A percentile compares a stretch with the other conserved stretches of the same genome.
Evolutionary conservation across 768 basidiomycete species (phyloP).

Genomic region (Tricholoma sp.): DNA sequence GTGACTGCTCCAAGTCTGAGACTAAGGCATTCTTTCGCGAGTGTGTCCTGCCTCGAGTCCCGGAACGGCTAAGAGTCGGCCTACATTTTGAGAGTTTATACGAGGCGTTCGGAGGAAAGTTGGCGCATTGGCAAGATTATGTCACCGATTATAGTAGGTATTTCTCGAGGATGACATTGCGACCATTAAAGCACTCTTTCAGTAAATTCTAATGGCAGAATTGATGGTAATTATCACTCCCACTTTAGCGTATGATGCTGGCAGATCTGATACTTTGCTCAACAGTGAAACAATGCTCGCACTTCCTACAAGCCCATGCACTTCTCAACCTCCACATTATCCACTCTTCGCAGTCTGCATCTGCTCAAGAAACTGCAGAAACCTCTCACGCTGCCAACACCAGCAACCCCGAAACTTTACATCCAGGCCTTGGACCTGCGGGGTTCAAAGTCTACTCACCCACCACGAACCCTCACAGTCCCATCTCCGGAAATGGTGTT

Average conservation of each 20-base stretch:
- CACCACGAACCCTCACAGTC: conserved; percentile 28
- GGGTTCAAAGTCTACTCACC: conserved; percentile 59
- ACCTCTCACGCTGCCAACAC: conserved; percentile 30
- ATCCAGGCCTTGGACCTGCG: conserved; percentile 54
- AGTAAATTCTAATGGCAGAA: conserved; percentile 72
- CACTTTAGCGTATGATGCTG: background rate
- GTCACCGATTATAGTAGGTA: conserved; percentile 63
- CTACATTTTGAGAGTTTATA: conserved; percentile 71
- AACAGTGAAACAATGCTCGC: conserved; percentile 71
- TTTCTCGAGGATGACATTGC: conserved; percentile 1
- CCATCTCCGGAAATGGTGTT: conserved; percentile 12
- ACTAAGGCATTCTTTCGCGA: conserved; percentile 63
- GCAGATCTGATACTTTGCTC: conserved; percentile 2
- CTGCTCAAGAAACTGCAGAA: conserved; percentile 25
- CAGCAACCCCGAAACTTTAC: conserved; percentile 44
- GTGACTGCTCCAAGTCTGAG: conserved; percentile 73
- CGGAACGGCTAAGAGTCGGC: conserved; percentile 46
- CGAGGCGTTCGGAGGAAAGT: conserved; percentile 78
- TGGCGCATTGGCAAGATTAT: conserved; percentile 81
- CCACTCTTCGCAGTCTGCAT: conserved; percentile 63
- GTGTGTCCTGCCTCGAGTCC: conserved; percentile 61
- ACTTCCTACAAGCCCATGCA: conserved; percentile 82
- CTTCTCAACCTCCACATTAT: conserved; percentile 84
- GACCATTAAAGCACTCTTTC: background rate
- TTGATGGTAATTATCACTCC: conserved; percentile 50